Evolutionary conservation across 805 yeast genomes (phyloP).

Genomic region (Grigorovia humatica): DNA sequence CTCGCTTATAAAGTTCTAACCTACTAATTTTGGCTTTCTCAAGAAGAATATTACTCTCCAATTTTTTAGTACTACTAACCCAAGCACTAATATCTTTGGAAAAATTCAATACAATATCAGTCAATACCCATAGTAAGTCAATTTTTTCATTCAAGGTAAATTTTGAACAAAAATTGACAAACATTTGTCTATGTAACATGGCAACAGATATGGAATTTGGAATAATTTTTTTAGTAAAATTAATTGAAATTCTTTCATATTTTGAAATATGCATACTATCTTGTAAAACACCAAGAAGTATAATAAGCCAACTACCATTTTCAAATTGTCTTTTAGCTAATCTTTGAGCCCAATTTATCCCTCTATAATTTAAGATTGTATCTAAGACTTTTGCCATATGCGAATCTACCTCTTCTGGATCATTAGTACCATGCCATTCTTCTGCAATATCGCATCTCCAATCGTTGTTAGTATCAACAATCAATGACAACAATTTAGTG

Average conservation of each 20-base stretch:
- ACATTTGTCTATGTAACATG: not conserved
- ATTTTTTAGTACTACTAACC: conserved; percentile 11
- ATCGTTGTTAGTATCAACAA: conserved; percentile 18
- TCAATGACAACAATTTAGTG: conserved; percentile 16
- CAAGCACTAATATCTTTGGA: conserved; percentile 17
- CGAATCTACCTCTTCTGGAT: conserved; percentile 4
- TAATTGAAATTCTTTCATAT: conserved; percentile 28
- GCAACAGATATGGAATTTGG: conserved; percentile 27
- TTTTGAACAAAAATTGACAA: conserved; percentile 40
- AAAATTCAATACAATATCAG: conserved; percentile 38
- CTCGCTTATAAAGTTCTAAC: not conserved
- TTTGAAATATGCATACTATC: conserved; percentile 21
- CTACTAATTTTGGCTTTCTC: not conserved
- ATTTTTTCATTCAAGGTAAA: conserved; percentile 45
- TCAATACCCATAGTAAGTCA: conserved; percentile 47
- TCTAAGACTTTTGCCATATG: conserved; percentile 19
- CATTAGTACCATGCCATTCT: conserved; percentile 17
- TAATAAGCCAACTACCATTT: conserved; percentile 79
- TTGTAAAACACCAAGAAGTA: conserved; percentile 56
- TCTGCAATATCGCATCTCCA: conserved; percentile 21
- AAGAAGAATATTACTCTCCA: not conserved
- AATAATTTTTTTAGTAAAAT: conserved; percentile 44
- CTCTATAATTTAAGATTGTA: conserved; percentile 40
- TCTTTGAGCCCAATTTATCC: conserved; percentile 65
- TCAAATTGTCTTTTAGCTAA: conserved; percentile 60